Evolutionary conservation across 176 grass and related monocot species (phyloP).

Genomic region (Thalia dealbata): DNA sequence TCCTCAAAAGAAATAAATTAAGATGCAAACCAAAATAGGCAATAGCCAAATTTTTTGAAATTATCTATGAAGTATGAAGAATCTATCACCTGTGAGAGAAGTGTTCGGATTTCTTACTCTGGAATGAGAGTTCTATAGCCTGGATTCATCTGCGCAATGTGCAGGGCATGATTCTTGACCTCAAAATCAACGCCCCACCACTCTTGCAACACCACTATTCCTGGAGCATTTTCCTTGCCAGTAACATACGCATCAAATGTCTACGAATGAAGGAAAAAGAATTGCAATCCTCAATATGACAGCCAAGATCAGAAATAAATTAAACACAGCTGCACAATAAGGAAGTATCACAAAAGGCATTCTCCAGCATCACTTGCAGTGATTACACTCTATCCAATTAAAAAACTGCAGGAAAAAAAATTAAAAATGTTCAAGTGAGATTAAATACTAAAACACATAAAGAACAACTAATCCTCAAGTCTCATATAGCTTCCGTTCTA

Average conservation of each 20-base stretch:
- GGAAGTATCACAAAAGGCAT: not conserved
- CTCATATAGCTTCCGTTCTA: no score
- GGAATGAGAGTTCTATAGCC: conserved; percentile 93
- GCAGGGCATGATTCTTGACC: conserved; percentile 79
- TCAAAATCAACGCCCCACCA: conserved; percentile 98
- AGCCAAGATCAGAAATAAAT: conserved; percentile 8
- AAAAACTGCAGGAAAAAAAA: not conserved
- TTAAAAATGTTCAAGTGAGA: not conserved
- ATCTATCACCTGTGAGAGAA: not conserved
- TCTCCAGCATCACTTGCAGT: not conserved
- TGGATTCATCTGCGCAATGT: conserved; percentile 77
- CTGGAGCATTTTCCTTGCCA: conserved; percentile 91
- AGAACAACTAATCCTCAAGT: no score
- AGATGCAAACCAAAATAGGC: not conserved
- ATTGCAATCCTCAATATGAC: not conserved
- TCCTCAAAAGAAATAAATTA: no score
- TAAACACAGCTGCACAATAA: not conserved
- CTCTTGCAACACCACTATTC: conserved; percentile 90
- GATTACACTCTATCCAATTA: not conserved
- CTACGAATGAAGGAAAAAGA: conserved; percentile 22
- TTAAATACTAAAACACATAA: not conserved
- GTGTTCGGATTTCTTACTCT: conserved; percentile 40
- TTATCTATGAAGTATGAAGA: not conserved
- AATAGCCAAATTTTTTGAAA: not conserved
- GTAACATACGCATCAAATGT: conserved; percentile 85